Evolutionary conservation across 345 rosid genomes (phyloP).

Genomic region (Reutealis trisperma): DNA sequence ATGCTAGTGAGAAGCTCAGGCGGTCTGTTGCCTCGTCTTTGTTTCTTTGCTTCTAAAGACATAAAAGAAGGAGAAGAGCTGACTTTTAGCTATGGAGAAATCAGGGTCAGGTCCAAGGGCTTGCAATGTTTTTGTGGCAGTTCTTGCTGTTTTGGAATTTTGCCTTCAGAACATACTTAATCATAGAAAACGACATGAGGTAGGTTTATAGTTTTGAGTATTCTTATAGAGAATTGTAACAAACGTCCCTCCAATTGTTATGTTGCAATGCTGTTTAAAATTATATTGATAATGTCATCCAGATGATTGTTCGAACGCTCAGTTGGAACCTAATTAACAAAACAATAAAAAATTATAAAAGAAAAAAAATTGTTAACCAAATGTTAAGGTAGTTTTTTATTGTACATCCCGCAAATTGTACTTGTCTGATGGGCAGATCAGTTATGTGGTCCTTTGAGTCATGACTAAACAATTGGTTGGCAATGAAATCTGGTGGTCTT

Average conservation of each 20-base stretch:
- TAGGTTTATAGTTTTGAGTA: neutral
- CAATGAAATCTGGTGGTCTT: neutral
- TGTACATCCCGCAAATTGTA: neutral
- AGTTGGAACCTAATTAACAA: too few relatives aligned
- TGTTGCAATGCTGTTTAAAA: neutral
- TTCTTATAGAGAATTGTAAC: neutral
- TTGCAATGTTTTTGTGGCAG: slow-evolving; percentile 71
- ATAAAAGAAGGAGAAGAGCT: slow-evolving; percentile 66
- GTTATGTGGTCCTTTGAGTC: neutral
- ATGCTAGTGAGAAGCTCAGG: slow-evolving; percentile 65
- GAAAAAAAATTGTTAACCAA: too few relatives aligned
- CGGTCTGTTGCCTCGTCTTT: slow-evolving; percentile 62
- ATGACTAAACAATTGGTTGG: neutral
- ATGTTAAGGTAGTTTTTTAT: too few relatives aligned
- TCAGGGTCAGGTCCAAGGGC: slow-evolving; percentile 46
- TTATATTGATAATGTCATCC: neutral
- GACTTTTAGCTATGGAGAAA: slow-evolving; percentile 79
- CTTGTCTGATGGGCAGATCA: neutral
- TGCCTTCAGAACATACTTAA: slow-evolving; percentile 76
- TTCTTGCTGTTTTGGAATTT: slow-evolving; percentile 61
- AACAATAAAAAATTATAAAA: too few relatives aligned
- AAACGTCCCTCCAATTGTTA: neutral
- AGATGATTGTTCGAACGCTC: too few relatives aligned
- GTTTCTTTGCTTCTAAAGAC: slow-evolving; percentile 80
- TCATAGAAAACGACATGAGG: neutral